These are phyloP conservation scores for Lycium barbarum DNA, from an alignment of 257 asterid species.

Conservation along the genomic window DNA sequence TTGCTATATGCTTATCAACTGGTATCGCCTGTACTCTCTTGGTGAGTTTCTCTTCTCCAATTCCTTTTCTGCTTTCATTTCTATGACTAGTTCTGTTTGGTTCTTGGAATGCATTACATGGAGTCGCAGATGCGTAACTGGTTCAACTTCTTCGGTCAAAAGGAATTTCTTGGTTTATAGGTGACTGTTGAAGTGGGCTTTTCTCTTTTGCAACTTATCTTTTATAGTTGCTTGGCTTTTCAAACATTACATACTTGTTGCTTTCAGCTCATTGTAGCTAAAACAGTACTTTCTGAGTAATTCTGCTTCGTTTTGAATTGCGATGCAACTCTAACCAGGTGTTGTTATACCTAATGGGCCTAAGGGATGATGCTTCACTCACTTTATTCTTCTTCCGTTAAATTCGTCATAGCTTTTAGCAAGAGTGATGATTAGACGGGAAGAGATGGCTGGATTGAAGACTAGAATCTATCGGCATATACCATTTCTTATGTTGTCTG, in stretches of 20 bases:
- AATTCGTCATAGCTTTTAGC: background rate
- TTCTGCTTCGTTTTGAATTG: background rate
- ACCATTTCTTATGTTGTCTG: constrained; percentile 21
- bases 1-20: constrained; percentile 85
- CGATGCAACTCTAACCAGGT: constrained; percentile 8
- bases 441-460: constrained; percentile 1
- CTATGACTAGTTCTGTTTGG: background rate
- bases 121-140: background rate
- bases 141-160: background rate
- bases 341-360: constrained; percentile 5
- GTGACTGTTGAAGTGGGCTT: constrained; percentile 9
- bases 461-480: background rate
- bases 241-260: background rate
- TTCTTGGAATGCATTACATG: constrained; percentile 14
- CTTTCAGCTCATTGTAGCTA: background rate
- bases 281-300: background rate
- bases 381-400: background rate
- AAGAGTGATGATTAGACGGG: background rate
- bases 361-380: background rate
- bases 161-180: background rate
- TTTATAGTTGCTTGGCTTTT: background rate
- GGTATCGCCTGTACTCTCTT: constrained; percentile 91
- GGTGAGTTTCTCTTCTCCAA: constrained; percentile 52
- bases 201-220: background rate
- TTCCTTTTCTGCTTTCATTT: constrained; percentile 1